Evolutionary conservation across 768 basidiomycete species (phyloP), one percentile per base, ranked within the genome.

Genomic region (Mycena chlorophos): DNA sequence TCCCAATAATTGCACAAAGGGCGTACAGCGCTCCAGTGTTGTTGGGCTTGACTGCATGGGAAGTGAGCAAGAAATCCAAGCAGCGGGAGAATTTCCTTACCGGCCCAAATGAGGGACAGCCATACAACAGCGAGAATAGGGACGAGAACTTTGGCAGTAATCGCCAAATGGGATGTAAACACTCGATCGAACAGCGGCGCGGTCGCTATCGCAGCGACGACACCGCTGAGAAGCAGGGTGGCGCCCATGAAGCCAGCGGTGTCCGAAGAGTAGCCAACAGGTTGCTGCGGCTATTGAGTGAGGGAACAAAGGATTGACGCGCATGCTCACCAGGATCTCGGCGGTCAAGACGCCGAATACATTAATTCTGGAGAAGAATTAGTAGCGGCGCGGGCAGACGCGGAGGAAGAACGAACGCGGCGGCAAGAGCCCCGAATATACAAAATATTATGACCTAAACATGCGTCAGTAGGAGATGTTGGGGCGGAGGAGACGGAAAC

Each of bases 181-280:
- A 91, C 82, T 19, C 91, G 84, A 64, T 93, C 91, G 64, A 91
- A 87, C 3, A 92, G 69, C 0, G 91, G 92, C 0, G 91, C 83
- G 0, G 86, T 81, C 47, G 85, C 63, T 27, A 85, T 72, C 0
- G 91, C 86, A 10, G 84, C 79, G 2, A 89, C 68, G 55, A 94
- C 81, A 20, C 92, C 91, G 0, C 86, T 75, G 30, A 91, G 70
- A 14, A 91, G 78, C 30, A 91, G 69, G 29, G 78, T 77, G 10
- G 82, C 82, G 31, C 89, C 87, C 72, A 93, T 72, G 31, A 91
- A 74, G 5, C 91, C 91, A 29, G 85, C 77, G n/a, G 71, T 76
- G 54, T 82, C 78, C 25, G 79, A 71, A 0, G 84, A 81, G 69
- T 94, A 94, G 3, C 91, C 90, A 27, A 76, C 75, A 17, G 91